Base-by-base conservation (phyloP, 148 eudicot species). In the Rhododendron simsii region DNA sequence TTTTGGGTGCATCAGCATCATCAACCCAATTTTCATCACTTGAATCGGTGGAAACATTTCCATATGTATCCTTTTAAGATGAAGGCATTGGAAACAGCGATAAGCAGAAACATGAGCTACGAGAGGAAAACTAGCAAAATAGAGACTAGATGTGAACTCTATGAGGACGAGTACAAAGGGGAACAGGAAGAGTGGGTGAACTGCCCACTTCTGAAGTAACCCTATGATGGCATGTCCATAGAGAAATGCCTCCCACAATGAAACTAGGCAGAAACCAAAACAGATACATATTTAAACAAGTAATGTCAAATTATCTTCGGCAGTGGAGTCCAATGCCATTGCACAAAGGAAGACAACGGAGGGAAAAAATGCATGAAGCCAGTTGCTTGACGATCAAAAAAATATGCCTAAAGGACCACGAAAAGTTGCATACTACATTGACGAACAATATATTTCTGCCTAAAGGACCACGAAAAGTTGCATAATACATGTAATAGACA, bases 11-110 rank as follows among this genome's bases (percentile, higher is more conserved):
- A 76, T 83, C 88, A 69, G 77, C 88, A 81, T 45, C 81, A 90
- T 90, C 92, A 35, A 37, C 86, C 94, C 91, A 94, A 81, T 96
- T 98, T 87, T 94, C 98, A 91, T 94, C 98, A 84, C 98, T 96
- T 85, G 99, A 91, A 90, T 92, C 94, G 51, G 94, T 89, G 83
- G 93, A 84, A 71, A 71, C 89, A 82, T 94, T 86, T 83, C 93
- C 98, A 90, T 92, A 95, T 73, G 95, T 90, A 87, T 95, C 98
- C 99, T 96, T 87, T 55, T 88, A 45, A 74, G 41, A 85, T 81
- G 85, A 89, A 50, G 67, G 41, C 39, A 85, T 59, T 74, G 83
- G 39, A 30, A 78, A 69, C 71, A 35, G 80, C 28, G 82, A 81
- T 30, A 65, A 83, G 76, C 76, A 12, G 77, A 76, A 81, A 65